Evolutionary conservation across 768 basidiomycete species (phyloP).

Genomic region (Podaxis carcinomalis): DNA sequence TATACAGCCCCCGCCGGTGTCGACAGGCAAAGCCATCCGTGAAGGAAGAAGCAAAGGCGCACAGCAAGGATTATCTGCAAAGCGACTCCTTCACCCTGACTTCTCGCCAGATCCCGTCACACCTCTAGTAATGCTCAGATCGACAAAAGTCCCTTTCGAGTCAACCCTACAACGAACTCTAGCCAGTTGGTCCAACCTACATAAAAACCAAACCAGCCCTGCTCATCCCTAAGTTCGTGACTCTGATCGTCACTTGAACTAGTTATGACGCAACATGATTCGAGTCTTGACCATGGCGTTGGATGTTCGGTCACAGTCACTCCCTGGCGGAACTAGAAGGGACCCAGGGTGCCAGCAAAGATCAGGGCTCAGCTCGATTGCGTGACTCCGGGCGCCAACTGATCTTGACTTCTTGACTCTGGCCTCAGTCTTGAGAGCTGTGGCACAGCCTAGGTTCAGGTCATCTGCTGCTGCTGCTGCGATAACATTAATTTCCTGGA

Average conservation of each 20-base stretch:
- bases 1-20: neutral
- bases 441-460: neutral
- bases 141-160: neutral
- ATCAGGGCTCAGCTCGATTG: neutral
- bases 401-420: neutral
- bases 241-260: neutral
- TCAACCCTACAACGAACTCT: neutral
- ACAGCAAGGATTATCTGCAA: neutral
- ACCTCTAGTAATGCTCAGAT: neutral
- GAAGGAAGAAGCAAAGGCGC: neutral
- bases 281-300: neutral
- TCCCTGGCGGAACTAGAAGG: neutral
- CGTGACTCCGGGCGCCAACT: neutral
- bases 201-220: constrained; percentile 1
- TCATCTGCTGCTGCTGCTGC: neutral
- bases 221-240: constrained; percentile 6
- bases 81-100: neutral
- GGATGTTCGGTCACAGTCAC: neutral
- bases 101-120: neutral
- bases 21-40: neutral
- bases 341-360: neutral
- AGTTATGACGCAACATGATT: constrained; percentile 2
- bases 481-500: neutral
- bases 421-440: neutral
- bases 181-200: neutral